These are phyloP conservation scores for Moniliella sp. DNA, from an alignment of 1,284 basidiomycete genomes.

Conservation along the genomic window DNA sequence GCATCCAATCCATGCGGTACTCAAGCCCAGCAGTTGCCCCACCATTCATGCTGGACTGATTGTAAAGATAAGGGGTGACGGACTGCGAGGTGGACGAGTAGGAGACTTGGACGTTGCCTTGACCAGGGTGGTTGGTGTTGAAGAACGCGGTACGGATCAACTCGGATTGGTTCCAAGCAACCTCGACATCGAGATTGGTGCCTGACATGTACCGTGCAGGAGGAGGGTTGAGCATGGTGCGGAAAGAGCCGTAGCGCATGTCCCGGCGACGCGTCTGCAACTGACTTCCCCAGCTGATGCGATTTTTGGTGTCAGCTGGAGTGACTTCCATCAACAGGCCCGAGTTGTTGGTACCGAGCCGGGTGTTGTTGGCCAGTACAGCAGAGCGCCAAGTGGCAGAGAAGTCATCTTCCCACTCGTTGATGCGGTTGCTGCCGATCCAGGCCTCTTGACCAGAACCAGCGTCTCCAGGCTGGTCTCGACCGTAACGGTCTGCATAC, in stretches of 20 bases:
- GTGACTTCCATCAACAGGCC: constrained; percentile 12
- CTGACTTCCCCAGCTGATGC: constrained; percentile 16
- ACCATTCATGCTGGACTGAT: constrained; percentile 5
- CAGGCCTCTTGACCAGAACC: constrained; percentile 5
- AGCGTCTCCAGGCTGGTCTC: constrained; percentile 1
- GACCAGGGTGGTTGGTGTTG: constrained; percentile 3
- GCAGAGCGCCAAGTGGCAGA: constrained; percentile 11
- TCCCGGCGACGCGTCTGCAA: constrained; percentile 17
- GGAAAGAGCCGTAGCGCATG: constrained; percentile 22
- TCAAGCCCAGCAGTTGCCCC: constrained; percentile 10
- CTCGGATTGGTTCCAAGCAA: constrained; percentile 2
- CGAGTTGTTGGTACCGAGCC: constrained; percentile 2
- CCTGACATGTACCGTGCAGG: constrained; percentile 5
- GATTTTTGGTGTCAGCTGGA: constrained; percentile 6
- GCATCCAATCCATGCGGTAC: constrained; percentile 22
- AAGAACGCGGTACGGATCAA: constrained; percentile 9
- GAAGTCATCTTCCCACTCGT: constrained; percentile 18
- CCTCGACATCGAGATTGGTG: not conserved
- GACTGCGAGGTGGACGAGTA: constrained; percentile 11
- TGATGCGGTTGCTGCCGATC: constrained; percentile 10
- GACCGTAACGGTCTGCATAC: constrained; percentile 12
- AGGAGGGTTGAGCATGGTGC: constrained; percentile 12
- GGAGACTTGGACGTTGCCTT: constrained; percentile 12
- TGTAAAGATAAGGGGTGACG: constrained; percentile 8
- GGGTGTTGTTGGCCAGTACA: constrained; percentile 15